A percentile compares a stretch with the other conserved stretches of the same genome.
These are phyloP conservation scores for Tetrahymena borealis DNA, from an alignment of 73 alveolate genomes.

Conservation along the genomic window DNA sequence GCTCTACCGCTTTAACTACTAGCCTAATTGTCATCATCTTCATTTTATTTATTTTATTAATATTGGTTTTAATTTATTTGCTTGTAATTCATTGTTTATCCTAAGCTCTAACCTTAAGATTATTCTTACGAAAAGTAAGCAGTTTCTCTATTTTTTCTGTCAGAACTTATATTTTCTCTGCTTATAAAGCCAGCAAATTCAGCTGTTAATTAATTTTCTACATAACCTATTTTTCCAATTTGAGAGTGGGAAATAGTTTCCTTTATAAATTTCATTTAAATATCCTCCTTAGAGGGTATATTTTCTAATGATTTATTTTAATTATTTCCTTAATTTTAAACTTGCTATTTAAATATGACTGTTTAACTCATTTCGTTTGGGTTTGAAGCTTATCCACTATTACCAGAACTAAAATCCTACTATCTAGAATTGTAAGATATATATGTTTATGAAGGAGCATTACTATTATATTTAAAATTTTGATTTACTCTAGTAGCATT, in stretches of 20 bases:
- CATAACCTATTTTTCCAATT: not conserved
- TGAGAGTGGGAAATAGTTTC: not conserved
- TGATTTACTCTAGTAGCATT: not conserved
- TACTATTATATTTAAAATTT: not conserved
- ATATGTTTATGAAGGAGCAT: not conserved
- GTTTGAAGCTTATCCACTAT: not conserved
- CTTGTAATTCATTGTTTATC: not conserved
- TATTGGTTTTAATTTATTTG: not conserved
- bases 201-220: not conserved
- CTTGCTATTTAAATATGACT: not conserved
- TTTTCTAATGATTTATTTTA: not conserved
- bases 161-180: not conserved
- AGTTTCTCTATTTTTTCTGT: not conserved
- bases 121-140: not conserved
- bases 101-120: not conserved
- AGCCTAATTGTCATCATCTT: not conserved
- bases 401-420: not conserved
- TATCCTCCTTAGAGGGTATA: not conserved
- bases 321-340: not conserved
- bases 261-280: not conserved
- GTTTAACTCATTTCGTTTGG: not conserved
- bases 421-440: not conserved
- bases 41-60: not conserved
- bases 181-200: not conserved
- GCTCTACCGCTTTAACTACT: not conserved